These are phyloP conservation scores for Wallacemonas sp. DNA, from an alignment of 208 protist genomes.

Conservation along the genomic window DNA sequence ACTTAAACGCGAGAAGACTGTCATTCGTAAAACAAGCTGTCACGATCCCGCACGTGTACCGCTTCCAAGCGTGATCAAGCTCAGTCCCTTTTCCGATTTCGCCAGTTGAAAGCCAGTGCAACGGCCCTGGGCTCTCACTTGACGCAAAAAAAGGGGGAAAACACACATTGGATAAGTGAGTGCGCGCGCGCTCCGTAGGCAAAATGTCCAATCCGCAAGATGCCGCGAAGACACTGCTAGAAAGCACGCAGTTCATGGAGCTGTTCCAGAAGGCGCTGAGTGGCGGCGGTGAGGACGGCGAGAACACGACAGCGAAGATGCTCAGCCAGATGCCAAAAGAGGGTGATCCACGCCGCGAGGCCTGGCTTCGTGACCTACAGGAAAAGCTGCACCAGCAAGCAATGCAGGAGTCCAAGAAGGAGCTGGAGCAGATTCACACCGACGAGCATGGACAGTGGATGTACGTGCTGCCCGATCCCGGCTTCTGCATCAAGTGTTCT, in stretches of 20 bases:
- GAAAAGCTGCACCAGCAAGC: conserved; percentile 61
- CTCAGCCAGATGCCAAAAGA: conserved; percentile 76
- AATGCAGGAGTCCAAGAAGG: conserved; percentile 49
- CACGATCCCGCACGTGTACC: too few relatives aligned
- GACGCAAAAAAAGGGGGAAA: neutral
- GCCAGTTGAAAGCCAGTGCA: too few relatives aligned
- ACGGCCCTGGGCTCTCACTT: too few relatives aligned
- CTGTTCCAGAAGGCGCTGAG: conserved; percentile 67
- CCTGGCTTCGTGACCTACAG: conserved; percentile 77
- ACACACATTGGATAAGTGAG: too few relatives aligned
- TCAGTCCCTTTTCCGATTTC: too few relatives aligned
- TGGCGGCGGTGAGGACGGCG: conserved; percentile 27
- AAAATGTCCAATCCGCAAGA: conserved; percentile 23
- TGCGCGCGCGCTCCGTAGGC: too few relatives aligned
- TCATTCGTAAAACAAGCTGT: too few relatives aligned
- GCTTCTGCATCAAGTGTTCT: conserved; percentile 87
- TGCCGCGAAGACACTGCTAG: conserved; percentile 56
- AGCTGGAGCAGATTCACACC: conserved; percentile 82
- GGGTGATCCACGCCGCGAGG: conserved; percentile 62
- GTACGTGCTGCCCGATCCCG: conserved; percentile 77
- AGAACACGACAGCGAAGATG: conserved; percentile 8
- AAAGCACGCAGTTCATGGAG: conserved; percentile 82
- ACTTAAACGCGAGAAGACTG: too few relatives aligned
- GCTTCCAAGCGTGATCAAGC: too few relatives aligned
- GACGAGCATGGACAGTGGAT: conserved; percentile 91